Percentiles rank a stretch among this genome's conserved stretches.
phyloP scores from a whole-genome alignment of 1,284 basidiomycete species.

The Tilletia setariae region DNA sequence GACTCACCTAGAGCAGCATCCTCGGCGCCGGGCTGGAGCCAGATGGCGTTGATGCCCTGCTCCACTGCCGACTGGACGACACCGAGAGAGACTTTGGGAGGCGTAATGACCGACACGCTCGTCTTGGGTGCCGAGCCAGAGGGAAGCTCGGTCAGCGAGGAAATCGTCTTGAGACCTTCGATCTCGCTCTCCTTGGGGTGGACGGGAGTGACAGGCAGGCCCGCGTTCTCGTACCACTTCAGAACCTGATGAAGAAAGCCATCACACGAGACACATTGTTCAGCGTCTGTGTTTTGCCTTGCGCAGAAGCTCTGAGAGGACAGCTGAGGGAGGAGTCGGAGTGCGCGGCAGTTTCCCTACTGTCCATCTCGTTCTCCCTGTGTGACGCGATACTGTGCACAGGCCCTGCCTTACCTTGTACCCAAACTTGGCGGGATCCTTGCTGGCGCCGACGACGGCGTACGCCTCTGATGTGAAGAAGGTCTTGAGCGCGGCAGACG shows the following conservation, averaged over 20 bases:
- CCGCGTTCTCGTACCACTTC: conserved; percentile 44
- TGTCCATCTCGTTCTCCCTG: not conserved
- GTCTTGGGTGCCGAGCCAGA: conserved; percentile 26
- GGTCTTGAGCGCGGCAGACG: conserved; percentile 14
- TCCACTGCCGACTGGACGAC: conserved; percentile 39
- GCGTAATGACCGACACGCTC: conserved; percentile 46
- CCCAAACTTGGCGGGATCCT: conserved; percentile 44
- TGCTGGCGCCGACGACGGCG: conserved; percentile 47
- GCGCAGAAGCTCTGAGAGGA: too few relatives aligned
- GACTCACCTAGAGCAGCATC: conserved; percentile 32
- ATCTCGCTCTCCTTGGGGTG: conserved; percentile 42
- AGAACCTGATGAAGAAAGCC: conserved; percentile 29
- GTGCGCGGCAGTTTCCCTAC: not conserved
- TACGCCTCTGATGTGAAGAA: conserved; percentile 42
- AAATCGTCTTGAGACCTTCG: conserved; percentile 28
- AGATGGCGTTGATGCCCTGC: conserved; percentile 36
- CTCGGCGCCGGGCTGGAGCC: conserved; percentile 48
- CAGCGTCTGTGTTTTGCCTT: too few relatives aligned
- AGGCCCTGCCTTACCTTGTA: conserved; percentile 36
- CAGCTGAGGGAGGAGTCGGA: not conserved
- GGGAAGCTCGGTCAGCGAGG: conserved; percentile 23
- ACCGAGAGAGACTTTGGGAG: conserved; percentile 40
- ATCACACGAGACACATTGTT: too few relatives aligned
- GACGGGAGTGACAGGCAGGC: conserved; percentile 41
- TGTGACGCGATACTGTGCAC: not conserved